phyloP scores from a whole-genome alignment of 805 yeast species.

The Ogataea henricii region DNA sequence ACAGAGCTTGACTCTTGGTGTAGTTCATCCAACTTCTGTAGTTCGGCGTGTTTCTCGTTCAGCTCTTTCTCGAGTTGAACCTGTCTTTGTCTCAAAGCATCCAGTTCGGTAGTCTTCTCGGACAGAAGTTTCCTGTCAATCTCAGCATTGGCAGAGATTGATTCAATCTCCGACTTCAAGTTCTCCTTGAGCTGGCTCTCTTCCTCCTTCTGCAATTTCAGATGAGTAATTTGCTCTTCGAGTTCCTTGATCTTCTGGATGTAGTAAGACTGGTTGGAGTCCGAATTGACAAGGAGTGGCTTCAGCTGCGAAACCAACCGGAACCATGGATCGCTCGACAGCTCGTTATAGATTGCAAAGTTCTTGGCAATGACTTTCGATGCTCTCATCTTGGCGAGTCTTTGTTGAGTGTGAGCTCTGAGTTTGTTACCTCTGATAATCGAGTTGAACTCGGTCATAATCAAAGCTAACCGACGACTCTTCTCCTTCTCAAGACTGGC shows the following conservation, averaged over 20 bases:
- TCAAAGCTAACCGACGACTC: conserved; percentile 58
- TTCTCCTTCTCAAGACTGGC: conserved; percentile 78
- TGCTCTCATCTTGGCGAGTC: conserved; percentile 66
- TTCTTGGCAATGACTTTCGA: conserved; percentile 67
- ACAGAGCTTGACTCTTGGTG: conserved; percentile 9
- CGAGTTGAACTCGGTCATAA: conserved; percentile 65
- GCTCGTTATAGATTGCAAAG: conserved; percentile 51
- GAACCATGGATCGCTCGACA: conserved; percentile 75
- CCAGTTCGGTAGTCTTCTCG: conserved; percentile 30
- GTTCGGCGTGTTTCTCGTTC: conserved; percentile 8
- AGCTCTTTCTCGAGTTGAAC: conserved; percentile 18
- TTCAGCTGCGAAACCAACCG: conserved; percentile 66
- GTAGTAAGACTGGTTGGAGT: conserved; percentile 47
- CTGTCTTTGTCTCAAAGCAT: conserved; percentile 9
- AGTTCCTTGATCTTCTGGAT: conserved; percentile 56
- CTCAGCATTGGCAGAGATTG: conserved; percentile 30
- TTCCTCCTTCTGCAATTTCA: conserved; percentile 40
- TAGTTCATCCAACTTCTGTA: conserved; percentile 11
- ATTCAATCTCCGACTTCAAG: conserved; percentile 37
- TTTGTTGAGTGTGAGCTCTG: conserved; percentile 48
- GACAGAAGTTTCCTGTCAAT: conserved; percentile 34
- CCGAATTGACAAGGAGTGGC: conserved; percentile 57
- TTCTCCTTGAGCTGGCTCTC: conserved; percentile 47
- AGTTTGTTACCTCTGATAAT: conserved; percentile 61
- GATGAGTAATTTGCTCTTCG: conserved; percentile 53